Evolutionary conservation across 148 eudicot genomes (phyloP).

Genomic region (Spergularia marina): DNA sequence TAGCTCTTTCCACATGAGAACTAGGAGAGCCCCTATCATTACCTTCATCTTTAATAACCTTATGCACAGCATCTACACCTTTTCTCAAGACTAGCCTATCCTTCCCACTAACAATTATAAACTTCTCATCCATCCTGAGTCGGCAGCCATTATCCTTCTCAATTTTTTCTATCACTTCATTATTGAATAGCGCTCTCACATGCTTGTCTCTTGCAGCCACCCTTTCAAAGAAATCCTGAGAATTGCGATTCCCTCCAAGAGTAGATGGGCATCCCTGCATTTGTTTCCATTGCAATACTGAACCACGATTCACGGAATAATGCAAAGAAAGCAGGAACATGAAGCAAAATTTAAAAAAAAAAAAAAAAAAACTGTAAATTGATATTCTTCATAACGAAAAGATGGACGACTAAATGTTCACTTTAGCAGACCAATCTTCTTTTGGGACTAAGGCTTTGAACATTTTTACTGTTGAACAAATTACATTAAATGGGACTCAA

Average conservation of each 20-base stretch:
- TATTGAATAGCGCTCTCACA: slow-evolving; percentile 84
- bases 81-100: slow-evolving; percentile 78
- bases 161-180: slow-evolving; percentile 61
- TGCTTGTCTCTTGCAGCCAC: slow-evolving; percentile 88
- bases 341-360: neutral
- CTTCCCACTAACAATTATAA: slow-evolving; percentile 94
- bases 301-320: slow-evolving; percentile 7
- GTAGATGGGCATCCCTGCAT: slow-evolving; percentile 96
- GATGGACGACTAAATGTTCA: neutral
- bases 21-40: slow-evolving; percentile 53
- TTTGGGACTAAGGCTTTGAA: neutral
- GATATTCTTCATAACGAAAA: neutral
- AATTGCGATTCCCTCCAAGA: slow-evolving; percentile 93
- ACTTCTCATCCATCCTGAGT: slow-evolving; percentile 89
- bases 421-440: neutral
- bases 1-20: slow-evolving; percentile 51
- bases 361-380: neutral
- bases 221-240: slow-evolving; percentile 94
- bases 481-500: neutral
- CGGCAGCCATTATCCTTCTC: slow-evolving; percentile 92
- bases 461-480: neutral
- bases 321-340: neutral
- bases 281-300: slow-evolving; percentile 25
- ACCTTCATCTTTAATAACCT: slow-evolving; percentile 68
- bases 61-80: slow-evolving; percentile 96